A percentile compares a stretch with the other conserved stretches of the same genome.
Conservation (phyloP, 306 rosid species). For the Psophocarpus tetragonolobus region DNA sequence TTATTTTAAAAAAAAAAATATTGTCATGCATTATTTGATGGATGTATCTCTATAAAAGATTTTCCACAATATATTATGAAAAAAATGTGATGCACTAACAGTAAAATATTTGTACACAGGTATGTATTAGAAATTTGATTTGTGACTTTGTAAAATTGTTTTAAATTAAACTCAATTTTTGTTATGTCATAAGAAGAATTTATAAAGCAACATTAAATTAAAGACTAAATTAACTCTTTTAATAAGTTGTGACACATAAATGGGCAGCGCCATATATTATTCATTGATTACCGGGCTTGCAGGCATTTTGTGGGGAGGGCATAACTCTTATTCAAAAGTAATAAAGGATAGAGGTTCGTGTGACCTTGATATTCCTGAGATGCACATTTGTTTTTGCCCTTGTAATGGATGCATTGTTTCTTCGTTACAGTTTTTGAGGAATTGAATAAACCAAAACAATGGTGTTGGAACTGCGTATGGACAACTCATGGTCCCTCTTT, state of each 20-base stretch:
- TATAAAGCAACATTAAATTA: neutral
- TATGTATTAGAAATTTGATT: no score
- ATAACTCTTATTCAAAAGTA: neutral
- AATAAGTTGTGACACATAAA: no score
- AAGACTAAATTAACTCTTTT: neutral
- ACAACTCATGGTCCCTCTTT: neutral
- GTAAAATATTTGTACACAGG: no score
- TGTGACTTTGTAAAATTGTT: no score
- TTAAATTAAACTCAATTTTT: no score
- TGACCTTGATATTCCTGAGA: slow-evolving; percentile 30
- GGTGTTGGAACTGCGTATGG: neutral
- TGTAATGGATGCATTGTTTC: neutral
- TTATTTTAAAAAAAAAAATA: no score
- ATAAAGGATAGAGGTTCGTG: slow-evolving; percentile 10
- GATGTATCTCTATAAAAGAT: neutral
- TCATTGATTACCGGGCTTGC: neutral
- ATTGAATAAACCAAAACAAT: neutral
- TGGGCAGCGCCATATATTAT: no score
- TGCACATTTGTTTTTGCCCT: slow-evolving; percentile 1
- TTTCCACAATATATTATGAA: neutral
- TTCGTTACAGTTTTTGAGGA: slow-evolving; percentile 20
- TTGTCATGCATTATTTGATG: no score
- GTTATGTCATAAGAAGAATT: no score
- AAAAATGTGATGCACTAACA: no score
- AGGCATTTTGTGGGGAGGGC: neutral